Evolutionary conservation across 176 grass and related monocot genomes (phyloP).

Genomic region (Neostapfia colusana): DNA sequence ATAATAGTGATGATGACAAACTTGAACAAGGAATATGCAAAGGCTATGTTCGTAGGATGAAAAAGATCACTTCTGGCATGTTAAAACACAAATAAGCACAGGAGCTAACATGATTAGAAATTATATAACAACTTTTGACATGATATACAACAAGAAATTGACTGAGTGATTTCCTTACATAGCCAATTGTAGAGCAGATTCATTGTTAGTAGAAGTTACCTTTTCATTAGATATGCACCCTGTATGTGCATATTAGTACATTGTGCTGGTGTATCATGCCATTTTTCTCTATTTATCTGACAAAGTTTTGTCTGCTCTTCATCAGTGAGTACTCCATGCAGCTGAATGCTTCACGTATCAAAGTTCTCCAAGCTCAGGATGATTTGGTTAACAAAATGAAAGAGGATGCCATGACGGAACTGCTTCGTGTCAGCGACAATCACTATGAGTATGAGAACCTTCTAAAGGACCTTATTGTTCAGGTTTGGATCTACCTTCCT

Average conservation of each 20-base stretch:
- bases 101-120: background rate
- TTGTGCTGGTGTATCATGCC: background rate
- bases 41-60: background rate
- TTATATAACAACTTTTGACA: background rate
- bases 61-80: background rate
- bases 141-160: background rate
- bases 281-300: conserved; percentile 30
- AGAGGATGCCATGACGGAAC: conserved; percentile 69
- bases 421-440: conserved; percentile 64
- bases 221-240: background rate
- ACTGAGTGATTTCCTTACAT: conserved; percentile 7
- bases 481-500: conserved; percentile 50
- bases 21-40: conserved; percentile 5
- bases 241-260: background rate
- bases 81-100: background rate
- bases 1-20: background rate
- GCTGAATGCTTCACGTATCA: conserved; percentile 95
- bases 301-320: conserved; percentile 30
- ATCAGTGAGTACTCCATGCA: conserved; percentile 96
- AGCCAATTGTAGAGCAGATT: background rate
- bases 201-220: background rate
- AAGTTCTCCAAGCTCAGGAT: conserved; percentile 98
- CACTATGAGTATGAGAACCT: conserved; percentile 69
- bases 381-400: conserved; percentile 95
- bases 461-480: conserved; percentile 80